A percentile compares a stretch with the other conserved stretches of the same genome.
Conservation (phyloP, 768 basidiomycete species). For the Macrolepiota fuliginosa region DNA sequence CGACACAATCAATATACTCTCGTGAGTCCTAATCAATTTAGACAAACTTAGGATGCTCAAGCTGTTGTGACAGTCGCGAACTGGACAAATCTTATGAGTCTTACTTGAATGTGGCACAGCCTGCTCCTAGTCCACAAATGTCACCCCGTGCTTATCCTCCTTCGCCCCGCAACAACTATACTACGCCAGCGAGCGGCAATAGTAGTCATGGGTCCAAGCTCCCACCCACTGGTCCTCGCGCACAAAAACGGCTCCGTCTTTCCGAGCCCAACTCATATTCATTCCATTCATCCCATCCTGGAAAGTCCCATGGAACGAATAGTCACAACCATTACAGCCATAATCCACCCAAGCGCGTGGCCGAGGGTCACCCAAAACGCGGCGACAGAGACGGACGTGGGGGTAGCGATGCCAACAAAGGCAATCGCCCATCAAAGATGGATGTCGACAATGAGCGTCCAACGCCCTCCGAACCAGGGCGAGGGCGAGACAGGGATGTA, state of each 20-base stretch:
- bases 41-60: slow-evolving; percentile 16
- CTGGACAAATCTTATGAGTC: slow-evolving; percentile 74
- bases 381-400: slow-evolving; percentile 11
- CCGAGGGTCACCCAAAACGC: slow-evolving; percentile 9
- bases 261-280: slow-evolving; percentile 48
- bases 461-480: slow-evolving; percentile 26
- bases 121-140: slow-evolving; percentile 17
- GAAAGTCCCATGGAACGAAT: slow-evolving; percentile 11
- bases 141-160: slow-evolving; percentile 40
- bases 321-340: slow-evolving; percentile 12
- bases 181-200: slow-evolving; percentile 26
- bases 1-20: slow-evolving; percentile 62
- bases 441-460: slow-evolving; percentile 58
- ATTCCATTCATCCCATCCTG: slow-evolving; percentile 17
- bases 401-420: slow-evolving; percentile 9
- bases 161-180: slow-evolving; percentile 47
- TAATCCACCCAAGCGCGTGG: slow-evolving; percentile 13
- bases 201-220: slow-evolving; percentile 39
- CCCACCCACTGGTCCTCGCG: slow-evolving; percentile 78
- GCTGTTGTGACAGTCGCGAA: slow-evolving; percentile 50
- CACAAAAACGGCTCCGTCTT: slow-evolving; percentile 76
- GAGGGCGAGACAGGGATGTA: slow-evolving; percentile 13
- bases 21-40: slow-evolving; percentile 48
- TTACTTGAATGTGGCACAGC: slow-evolving; percentile 32
- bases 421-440: slow-evolving; percentile 34